phyloP scores from a whole-genome alignment of 495 filamentous ascomycete genomes.

The Aspergillus wentii region DNA sequence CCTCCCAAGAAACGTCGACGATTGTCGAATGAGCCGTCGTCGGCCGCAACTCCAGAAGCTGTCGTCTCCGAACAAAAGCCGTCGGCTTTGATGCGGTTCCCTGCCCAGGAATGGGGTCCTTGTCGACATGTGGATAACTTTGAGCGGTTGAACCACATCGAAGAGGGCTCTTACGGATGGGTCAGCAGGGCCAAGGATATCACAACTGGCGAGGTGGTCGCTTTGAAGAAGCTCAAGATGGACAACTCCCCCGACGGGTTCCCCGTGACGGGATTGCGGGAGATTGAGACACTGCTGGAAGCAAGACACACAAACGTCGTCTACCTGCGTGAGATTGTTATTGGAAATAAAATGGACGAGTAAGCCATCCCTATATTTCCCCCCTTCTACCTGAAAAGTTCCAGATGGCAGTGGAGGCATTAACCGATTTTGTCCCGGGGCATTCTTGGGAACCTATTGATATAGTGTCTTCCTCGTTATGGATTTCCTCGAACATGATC shows the following conservation, averaged over 20 bases:
- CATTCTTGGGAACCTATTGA: conserved; percentile 8
- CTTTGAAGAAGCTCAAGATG: conserved; percentile 92
- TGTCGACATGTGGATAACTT: conserved; percentile 85
- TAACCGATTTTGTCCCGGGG: conserved; percentile 10
- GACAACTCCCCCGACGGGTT: conserved; percentile 79
- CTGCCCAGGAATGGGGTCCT: conserved; percentile 61
- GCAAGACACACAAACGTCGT: conserved; percentile 73
- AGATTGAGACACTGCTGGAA: conserved; percentile 71
- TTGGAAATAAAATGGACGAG: conserved; percentile 75
- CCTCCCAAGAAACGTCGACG: conserved; percentile 41
- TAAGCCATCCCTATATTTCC: conserved; percentile 32
- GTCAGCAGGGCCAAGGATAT: conserved; percentile 82
- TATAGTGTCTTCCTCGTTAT: conserved; percentile 91
- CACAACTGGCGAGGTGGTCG: conserved; percentile 79
- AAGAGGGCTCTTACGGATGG: conserved; percentile 94
- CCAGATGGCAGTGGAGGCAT: conserved; percentile 16
- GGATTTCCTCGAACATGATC: conserved; percentile 97
- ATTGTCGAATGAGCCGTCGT: conserved; percentile 39
- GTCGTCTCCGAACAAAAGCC: conserved; percentile 14
- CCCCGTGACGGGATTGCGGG: conserved; percentile 85
- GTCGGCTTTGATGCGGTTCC: conserved; percentile 63
- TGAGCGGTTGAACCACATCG: conserved; percentile 91
- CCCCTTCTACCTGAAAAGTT: conserved; percentile 16
- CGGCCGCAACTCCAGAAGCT: conserved; percentile 21
- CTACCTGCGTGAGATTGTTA: conserved; percentile 76